phyloP scores from a whole-genome alignment of 805 yeast species.

The Candida manassasensis region DNA sequence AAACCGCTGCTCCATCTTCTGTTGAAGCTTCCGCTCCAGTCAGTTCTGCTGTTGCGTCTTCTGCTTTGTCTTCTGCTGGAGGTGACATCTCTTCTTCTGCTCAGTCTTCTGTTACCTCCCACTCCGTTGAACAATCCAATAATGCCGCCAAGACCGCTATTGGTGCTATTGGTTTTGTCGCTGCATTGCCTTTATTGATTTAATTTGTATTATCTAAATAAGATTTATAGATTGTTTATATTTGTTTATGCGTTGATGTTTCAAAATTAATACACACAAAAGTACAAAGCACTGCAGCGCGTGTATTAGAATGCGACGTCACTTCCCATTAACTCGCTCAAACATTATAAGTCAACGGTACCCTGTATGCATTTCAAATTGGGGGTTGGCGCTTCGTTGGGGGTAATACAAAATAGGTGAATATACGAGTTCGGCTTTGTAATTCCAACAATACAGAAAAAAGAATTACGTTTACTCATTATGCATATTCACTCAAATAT shows the following conservation, averaged over 20 bases:
- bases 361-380: too few relatives aligned
- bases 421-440: too few relatives aligned
- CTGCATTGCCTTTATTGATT: constrained; percentile 3
- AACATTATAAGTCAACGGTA: too few relatives aligned
- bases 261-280: background rate
- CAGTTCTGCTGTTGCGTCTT: constrained; percentile 1
- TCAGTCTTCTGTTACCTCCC: background rate
- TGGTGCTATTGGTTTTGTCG: constrained; percentile 4
- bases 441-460: too few relatives aligned
- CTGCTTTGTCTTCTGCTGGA: constrained; percentile 2
- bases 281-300: background rate
- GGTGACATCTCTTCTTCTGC: background rate
- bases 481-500: too few relatives aligned
- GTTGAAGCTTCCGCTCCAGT: constrained; percentile 7
- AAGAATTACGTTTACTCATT: too few relatives aligned
- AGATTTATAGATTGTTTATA: too few relatives aligned
- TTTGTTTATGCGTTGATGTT: too few relatives aligned
- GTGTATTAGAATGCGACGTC: background rate
- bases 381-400: too few relatives aligned
- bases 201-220: constrained; percentile 1
- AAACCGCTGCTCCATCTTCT: constrained; percentile 1
- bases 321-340: background rate
- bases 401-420: too few relatives aligned
- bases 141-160: constrained; percentile 1
- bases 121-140: constrained; percentile 3